These are phyloP conservation scores for Populus trichocarpa DNA, from an alignment of 441 rosid genomes.

Conservation along the genomic window DNA sequence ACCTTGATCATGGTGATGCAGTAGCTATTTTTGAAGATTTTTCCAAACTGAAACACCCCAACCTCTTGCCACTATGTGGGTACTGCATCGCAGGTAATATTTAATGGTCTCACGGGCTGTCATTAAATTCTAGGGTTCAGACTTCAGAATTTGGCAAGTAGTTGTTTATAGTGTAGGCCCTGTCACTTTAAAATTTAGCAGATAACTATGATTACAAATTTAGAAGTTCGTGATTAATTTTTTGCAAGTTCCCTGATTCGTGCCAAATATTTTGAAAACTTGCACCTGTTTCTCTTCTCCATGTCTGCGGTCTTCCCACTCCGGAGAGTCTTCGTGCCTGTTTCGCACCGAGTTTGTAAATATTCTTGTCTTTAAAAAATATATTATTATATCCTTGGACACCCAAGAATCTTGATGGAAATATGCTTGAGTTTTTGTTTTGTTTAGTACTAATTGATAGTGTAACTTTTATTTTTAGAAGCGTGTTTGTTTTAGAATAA, in stretches of 20 bases:
- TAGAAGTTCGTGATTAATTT: background rate
- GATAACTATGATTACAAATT: background rate
- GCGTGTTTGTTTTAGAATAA: too few species aligned
- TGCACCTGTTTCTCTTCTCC: too few species aligned
- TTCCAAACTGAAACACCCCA: slow-evolving; percentile 77
- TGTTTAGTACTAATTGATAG: too few species aligned
- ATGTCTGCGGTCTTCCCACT: too few species aligned
- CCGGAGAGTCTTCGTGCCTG: too few species aligned
- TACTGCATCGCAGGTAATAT: slow-evolving; percentile 86
- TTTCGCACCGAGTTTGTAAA: too few species aligned
- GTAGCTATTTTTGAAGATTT: slow-evolving; percentile 53
- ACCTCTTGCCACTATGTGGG: slow-evolving; percentile 71
- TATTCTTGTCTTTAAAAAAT: too few species aligned
- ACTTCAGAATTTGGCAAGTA: background rate
- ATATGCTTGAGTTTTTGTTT: background rate
- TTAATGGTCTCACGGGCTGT: slow-evolving; percentile 37
- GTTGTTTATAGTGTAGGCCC: background rate
- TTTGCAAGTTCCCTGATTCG: background rate
- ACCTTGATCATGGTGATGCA: slow-evolving; percentile 43
- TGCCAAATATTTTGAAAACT: too few species aligned
- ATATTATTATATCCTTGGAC: too few species aligned
- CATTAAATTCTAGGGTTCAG: background rate
- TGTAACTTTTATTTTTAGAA: too few species aligned
- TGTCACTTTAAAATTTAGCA: slow-evolving; percentile 4
- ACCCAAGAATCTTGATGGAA: too few species aligned